Evolutionary conservation across 2,329 filamentous ascomycete genomes (phyloP), one percentile per base, ranked within the genome.

Genomic region (Phialophora tarda): DNA sequence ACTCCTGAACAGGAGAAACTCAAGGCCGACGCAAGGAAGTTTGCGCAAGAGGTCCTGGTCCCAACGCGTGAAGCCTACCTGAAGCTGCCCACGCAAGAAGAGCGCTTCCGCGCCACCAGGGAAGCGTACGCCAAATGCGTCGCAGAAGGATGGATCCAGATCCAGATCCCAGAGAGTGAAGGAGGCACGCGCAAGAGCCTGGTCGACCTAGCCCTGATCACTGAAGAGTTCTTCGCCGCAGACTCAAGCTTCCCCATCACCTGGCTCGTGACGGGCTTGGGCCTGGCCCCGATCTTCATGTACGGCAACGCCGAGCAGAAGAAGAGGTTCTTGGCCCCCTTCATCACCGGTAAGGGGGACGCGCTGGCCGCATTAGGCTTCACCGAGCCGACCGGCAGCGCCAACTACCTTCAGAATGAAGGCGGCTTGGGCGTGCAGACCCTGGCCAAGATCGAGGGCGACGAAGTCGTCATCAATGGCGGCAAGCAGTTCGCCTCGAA

Each of bases 401-500:
- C 84, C 4, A 86, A 86, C 71, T 84, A 77, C 71, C 73, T 85
- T 11, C 82, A 85, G 71, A 80, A 78, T 56, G 59, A 62, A 28
- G 84, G 83, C 1, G 82, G 77, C 0, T 74, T 74, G 4, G 83
- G 84, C 0, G 72, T 86, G 48, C 75, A 79, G 55, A 85, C 83
- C 2, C 83, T 81, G 1, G 84, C 84, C 0, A 75, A 75, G 24
- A 73, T 72, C 11, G 81, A 84, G 17, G 82, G 81, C 0, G 78
- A 83, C 50, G 78, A 82, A 47, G 85, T 82, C 81, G 71, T 85
- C 4, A 69, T 86, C 28, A 82, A 82, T 70, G 84, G 84, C 3
- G 84, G 85, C 69, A 63, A 82, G 80, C 75, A 84, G 44, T 86
- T 84, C 83, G 82, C 84, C 7, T 84, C 83, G 1, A 86, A 85